A percentile compares a stretch with the other conserved stretches of the same genome.
Conservation (phyloP, 441 rosid species). For the Omphalea diandra region DNA sequence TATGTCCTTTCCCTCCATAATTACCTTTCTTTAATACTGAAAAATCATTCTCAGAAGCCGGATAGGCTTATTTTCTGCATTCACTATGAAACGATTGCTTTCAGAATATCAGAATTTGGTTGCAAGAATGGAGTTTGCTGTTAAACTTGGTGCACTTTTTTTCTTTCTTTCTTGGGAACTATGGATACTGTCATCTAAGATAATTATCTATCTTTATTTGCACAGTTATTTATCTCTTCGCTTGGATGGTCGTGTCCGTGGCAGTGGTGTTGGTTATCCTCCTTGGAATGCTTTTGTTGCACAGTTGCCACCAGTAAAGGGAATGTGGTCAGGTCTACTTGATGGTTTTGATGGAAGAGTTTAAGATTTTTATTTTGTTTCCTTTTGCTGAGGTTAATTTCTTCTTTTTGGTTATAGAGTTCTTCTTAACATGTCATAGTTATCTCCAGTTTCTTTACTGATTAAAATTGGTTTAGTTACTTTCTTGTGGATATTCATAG, state of each 20-base stretch:
- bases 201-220: conserved; percentile 3
- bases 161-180: neutral
- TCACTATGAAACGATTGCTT: too few relatives aligned
- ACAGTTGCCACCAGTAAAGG: conserved; percentile 86
- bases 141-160: too few relatives aligned
- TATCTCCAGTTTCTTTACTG: neutral
- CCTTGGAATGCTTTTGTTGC: conserved; percentile 97
- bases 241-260: conserved; percentile 90
- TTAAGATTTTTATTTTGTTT: conserved; percentile 12
- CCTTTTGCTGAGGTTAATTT: conserved; percentile 20
- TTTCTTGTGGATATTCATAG: neutral
- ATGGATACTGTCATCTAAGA: neutral
- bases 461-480: neutral
- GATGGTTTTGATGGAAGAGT: conserved; percentile 97
- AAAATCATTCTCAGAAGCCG: too few relatives aligned
- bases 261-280: conserved; percentile 92
- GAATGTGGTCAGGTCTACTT: conserved; percentile 88
- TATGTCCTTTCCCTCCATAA: conserved; percentile 34
- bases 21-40: conserved; percentile 1
- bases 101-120: too few relatives aligned
- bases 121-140: too few relatives aligned
- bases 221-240: conserved; percentile 78
- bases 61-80: too few relatives aligned
- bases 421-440: neutral
- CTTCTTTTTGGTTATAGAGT: neutral